Percentiles rank a stretch among this genome's conserved stretches.
These are phyloP conservation scores for Zasmidium angulare DNA, from an alignment of 2,329 filamentous ascomycete genomes.

Conservation along the genomic window DNA sequence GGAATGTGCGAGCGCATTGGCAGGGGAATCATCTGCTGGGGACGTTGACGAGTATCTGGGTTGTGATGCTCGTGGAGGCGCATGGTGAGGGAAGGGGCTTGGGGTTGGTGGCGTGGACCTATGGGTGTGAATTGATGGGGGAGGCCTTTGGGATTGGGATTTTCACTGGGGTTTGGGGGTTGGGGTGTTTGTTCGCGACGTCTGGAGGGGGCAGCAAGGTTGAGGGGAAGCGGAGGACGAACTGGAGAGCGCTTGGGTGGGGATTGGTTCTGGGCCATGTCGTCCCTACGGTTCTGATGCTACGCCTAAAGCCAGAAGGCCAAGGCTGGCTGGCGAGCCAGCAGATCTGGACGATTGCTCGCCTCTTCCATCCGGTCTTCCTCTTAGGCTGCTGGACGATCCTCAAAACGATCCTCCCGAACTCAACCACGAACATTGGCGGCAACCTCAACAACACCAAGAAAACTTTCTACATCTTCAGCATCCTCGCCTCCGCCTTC, in stretches of 20 bases:
- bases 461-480: conserved; percentile 22
- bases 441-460: background rate
- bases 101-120: conserved; percentile 14
- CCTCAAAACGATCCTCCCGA: background rate
- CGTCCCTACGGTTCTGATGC: conserved; percentile 23
- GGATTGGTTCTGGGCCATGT: conserved; percentile 22
- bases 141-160: conserved; percentile 24
- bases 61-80: conserved; percentile 23
- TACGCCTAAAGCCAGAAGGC: conserved; percentile 16
- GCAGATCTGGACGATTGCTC: conserved; percentile 23
- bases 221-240: background rate
- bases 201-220: background rate
- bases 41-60: conserved; percentile 21
- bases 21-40: conserved; percentile 23
- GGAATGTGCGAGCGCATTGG: conserved; percentile 22
- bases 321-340: conserved; percentile 16
- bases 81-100: conserved; percentile 7
- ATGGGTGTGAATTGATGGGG: conserved; percentile 22
- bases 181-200: conserved; percentile 19
- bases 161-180: conserved; percentile 24
- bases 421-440: too few species aligned
- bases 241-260: conserved; percentile 19
- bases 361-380: conserved; percentile 25
- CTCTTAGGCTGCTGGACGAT: conserved; percentile 14
- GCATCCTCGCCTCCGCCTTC: conserved; percentile 22